Evolutionary conservation across 2,329 filamentous ascomycete species (phyloP).

Genomic region (Ophiostoma angusticollis): DNA sequence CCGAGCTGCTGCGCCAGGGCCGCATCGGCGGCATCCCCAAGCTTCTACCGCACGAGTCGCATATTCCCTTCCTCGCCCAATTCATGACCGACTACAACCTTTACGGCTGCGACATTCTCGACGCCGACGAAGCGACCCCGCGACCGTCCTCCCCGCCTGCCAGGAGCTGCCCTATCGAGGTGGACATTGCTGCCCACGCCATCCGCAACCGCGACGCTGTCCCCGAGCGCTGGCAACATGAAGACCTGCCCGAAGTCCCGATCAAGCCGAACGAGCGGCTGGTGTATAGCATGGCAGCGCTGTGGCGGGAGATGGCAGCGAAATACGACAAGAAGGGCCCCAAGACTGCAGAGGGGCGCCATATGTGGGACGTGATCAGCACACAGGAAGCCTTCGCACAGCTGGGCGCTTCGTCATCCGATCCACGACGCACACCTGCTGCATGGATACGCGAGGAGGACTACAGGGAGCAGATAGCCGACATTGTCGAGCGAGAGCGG

Average conservation of each 20-base stretch:
- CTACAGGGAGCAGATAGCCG: conserved; percentile 51
- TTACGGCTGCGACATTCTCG: conserved; percentile 82
- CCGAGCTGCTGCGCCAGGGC: conserved; percentile 78
- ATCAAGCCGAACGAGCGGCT: conserved; percentile 59
- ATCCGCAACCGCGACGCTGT: conserved; percentile 74
- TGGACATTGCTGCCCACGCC: conserved; percentile 79
- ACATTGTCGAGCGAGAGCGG: conserved; percentile 38
- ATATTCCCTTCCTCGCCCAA: conserved; percentile 82
- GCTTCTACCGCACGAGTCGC: conserved; percentile 89
- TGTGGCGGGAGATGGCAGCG: conserved; percentile 45
- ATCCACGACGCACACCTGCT: conserved; percentile 56
- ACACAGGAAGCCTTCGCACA: conserved; percentile 73
- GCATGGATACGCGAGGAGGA: conserved; percentile 91
- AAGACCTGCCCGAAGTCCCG: conserved; percentile 71
- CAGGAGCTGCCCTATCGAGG: conserved; percentile 61
- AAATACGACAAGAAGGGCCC: conserved; percentile 55
- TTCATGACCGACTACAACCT: conserved; percentile 99
- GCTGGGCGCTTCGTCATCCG: conserved; percentile 78
- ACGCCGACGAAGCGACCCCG: conserved; percentile 58
- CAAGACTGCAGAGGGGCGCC: conserved; percentile 58
- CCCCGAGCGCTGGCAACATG: conserved; percentile 65
- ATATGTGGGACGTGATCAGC: conserved; percentile 49
- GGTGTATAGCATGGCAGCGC: conserved; percentile 79
- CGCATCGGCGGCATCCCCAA: conserved; percentile 56
- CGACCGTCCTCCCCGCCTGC: conserved; percentile 56